Base-by-base conservation (phyloP, 345 rosid genomes). In the Pistacia integerrima region DNA sequence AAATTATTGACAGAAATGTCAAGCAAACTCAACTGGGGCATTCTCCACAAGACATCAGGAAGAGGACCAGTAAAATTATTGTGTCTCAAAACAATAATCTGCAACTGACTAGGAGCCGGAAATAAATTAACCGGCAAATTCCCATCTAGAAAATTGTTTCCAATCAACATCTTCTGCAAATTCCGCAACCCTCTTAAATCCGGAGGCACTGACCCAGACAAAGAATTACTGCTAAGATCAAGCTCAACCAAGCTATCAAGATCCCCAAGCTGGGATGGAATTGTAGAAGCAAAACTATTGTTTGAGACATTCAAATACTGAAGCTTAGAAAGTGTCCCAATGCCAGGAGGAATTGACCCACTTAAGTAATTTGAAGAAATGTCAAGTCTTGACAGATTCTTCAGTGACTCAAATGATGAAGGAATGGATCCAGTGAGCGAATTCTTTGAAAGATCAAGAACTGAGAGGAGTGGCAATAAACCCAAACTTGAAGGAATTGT, bases 1-100 rank as follows among this genome's bases (percentile, higher is more conserved):
- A 96, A 93, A 78, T 93, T 91, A 78, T 96, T 96, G 76, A 82
- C 79, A 17, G 99, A 90, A 62, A 92, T 69, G 75, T 93, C 98
- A 54, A 96, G 90, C 65, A 91, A 22, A 74, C 20, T 77, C 78
- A 96, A 76, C 17, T 73, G 82, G 0, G 97, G 89, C 74, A 92
- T 36, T 60, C 89, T 86, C 97, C 97, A 92, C 65, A 84, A 78
- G 60, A 44, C 80, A 46, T 72, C 74, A 46, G 98, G 91, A 72
- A 91, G 74, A 54, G 14, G 62, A 78, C 95, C 98, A n/a, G 68
- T 67, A 80, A 94, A 87, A 75, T 55, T 73, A 77, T 88, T 91
- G 66, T 77, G 67, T 82, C 83, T 81, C 67, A 96, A 79, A 82
- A 83, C 89, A 57, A 93, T 84, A 74, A 78, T 67, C 79, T 85